Base-by-base conservation (phyloP, 176 grass and related monocot species). In the Neostapfia colusana region DNA sequence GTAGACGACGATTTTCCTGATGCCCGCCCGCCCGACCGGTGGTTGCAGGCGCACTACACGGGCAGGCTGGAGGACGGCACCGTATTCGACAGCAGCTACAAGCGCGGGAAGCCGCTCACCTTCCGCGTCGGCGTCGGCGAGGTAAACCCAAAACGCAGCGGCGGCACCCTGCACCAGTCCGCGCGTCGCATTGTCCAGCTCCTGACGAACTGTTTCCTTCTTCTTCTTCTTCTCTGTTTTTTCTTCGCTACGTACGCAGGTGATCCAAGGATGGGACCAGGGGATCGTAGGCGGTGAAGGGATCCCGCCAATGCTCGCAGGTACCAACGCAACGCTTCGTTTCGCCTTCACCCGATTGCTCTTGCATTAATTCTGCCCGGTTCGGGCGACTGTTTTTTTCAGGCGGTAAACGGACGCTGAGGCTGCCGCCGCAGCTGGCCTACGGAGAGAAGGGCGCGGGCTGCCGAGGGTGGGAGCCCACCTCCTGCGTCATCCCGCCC, bases 261-360 rank as follows among this genome's bases (percentile, higher is more conserved):
- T 94, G 53, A 98, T 98, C 44, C 88, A 94, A 86, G 95, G 95
- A n/a, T 98, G 95, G 95, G 95, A 98, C 78, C 87, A 92, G 80
- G 92, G 95, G 2, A 88, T 98, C 23, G 68, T 82, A 13, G 95
- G 95, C 25, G 95, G 89, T 26, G 87, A 98, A 15, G 89, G 95
- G 60, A 88, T 98, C 24, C 91, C 95, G 23, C 89, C 95, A 11
- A 98, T 98, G 95, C 79, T 89, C 36, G 67, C 85, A 20, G 95
- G 95, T 97, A 79, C 12, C 31, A 31, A 31, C 31, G 31, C 31
- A 2, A 31, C 31, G 3, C 48, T 74, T 40, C 38, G 6, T 40
- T 40, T 40, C 38, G 38, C 38, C 38, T 40, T 40, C 38, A 71
- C 21, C 31, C 31, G 31, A 31, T 31, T 31, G 31, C 31, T 31